Base-by-base conservation (phyloP, 2,329 filamentous ascomycete species). In the Monosporascus sp. region DNA sequence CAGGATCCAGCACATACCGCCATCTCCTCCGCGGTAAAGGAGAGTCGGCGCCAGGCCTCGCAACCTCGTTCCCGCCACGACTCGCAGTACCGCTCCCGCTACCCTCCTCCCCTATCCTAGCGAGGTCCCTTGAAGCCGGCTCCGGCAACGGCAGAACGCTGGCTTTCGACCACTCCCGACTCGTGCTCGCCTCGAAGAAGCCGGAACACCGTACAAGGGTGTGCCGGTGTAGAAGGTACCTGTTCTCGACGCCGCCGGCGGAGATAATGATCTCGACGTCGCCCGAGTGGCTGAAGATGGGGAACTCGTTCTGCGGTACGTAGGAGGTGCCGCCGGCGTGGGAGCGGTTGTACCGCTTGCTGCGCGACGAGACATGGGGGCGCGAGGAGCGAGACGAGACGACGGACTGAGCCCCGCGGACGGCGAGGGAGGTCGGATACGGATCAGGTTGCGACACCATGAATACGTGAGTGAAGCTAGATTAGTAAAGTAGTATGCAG, bases 151-250 rank as follows among this genome's bases (percentile, higher is more conserved):
- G 67, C 14, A 70, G 49, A 27, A 65, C 55, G 47, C 68, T 71
- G 7, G 73, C 71, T 55, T 73, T 73, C 24, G 85, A 84, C 89
- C 90, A 95, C 68, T 92, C 86, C 53, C 87, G 85, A 63, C 85
- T 91, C 45, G 87, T 91, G 66, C 85, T 89, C 24, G 89, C 88
- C 70, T 96, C 90, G 68, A 97, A 97, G 76, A 96, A 97, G 17
- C 91, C 91, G 6, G 91, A 96, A 65, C 89, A 96, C 71, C 95
- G 89, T 35, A 89, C 86, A 60, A 97, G 76, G 41, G 93, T 96
- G 65, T 97, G 81, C 55, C 86, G 81, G 73, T 97, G 93, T 53
- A 97, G 79, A 47, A 97, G 78, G 68, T 97, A 97, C 56, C 88
- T 81, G 67, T 90, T 89, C 71, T 94, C 88, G 66, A 85, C 84